phyloP scores from a whole-genome alignment of 495 filamentous ascomycete genomes.

The Aspergillus ellipticus region DNA sequence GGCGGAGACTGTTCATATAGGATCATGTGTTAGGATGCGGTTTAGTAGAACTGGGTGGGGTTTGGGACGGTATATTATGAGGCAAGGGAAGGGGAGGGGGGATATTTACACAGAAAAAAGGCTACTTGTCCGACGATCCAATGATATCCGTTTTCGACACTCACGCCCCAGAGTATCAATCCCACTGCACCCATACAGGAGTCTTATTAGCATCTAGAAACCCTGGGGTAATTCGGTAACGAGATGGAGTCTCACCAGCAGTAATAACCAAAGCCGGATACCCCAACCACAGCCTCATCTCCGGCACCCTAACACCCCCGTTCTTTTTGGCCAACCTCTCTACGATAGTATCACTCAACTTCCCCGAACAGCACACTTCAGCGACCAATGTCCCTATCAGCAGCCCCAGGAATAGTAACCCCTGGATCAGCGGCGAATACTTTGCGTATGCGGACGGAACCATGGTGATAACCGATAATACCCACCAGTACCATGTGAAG shows the following conservation, averaged over 20 bases:
- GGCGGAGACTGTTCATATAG: slow-evolving; percentile 41
- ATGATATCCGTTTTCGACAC: slow-evolving; percentile 52
- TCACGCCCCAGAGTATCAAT: slow-evolving; percentile 54
- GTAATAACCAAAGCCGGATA: too few relatives aligned
- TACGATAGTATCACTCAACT: slow-evolving; percentile 51
- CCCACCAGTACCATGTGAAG: slow-evolving; percentile 64
- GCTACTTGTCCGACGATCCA: slow-evolving; percentile 61
- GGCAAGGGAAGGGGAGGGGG: background rate
- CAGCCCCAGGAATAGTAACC: slow-evolving; percentile 55
- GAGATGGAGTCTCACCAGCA: too few relatives aligned
- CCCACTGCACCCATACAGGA: slow-evolving; percentile 23
- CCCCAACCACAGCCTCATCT: slow-evolving; percentile 58
- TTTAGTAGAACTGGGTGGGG: too few relatives aligned
- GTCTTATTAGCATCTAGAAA: background rate
- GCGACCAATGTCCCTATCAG: slow-evolving; percentile 54
- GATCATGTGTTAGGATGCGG: slow-evolving; percentile 7
- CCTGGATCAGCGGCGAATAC: slow-evolving; percentile 53
- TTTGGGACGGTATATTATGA: too few relatives aligned
- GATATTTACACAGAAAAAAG: slow-evolving; percentile 46
- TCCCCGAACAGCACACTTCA: slow-evolving; percentile 53
- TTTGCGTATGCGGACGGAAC: slow-evolving; percentile 54
- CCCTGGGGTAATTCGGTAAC: background rate
- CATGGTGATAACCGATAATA: slow-evolving; percentile 58
- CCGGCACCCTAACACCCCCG: slow-evolving; percentile 42
- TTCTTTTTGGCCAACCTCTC: slow-evolving; percentile 45